Evolutionary conservation across 1,284 basidiomycete genomes (phyloP).

Genomic region (Thelephora terrestris): DNA sequence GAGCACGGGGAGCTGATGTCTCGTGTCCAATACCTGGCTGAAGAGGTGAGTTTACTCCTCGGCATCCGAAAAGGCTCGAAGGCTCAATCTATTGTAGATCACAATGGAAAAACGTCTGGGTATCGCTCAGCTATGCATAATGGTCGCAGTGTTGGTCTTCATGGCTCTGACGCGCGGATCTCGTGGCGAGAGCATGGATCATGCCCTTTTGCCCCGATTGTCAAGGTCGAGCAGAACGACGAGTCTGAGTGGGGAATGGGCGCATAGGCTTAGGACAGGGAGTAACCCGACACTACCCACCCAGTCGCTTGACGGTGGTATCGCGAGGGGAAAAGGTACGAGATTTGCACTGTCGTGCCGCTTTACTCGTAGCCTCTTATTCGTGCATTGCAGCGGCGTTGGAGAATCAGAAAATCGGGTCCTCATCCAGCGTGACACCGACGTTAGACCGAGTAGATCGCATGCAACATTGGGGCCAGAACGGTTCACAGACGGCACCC

Average conservation of each 20-base stretch:
- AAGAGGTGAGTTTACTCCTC: conserved; percentile 44
- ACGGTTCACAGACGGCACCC: background rate
- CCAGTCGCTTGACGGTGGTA: background rate
- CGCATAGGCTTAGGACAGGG: conserved; percentile 30
- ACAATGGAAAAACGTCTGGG: conserved; percentile 76
- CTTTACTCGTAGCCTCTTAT: background rate
- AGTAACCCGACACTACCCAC: conserved; percentile 12
- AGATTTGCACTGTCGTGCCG: background rate
- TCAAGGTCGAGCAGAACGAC: conserved; percentile 36
- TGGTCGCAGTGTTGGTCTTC: conserved; percentile 73
- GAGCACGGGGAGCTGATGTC: conserved; percentile 60
- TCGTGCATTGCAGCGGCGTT: background rate
- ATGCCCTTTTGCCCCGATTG: conserved; percentile 12
- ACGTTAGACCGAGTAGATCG: background rate
- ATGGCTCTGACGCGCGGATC: conserved; percentile 78
- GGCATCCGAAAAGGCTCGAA: conserved; percentile 1
- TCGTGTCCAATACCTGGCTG: conserved; percentile 60
- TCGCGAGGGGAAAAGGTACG: background rate
- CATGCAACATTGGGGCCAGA: background rate
- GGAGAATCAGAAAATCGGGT: conserved; percentile 13
- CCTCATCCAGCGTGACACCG: conserved; percentile 13
- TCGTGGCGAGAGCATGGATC: conserved; percentile 30
- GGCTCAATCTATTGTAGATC: conserved; percentile 35
- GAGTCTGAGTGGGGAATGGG: conserved; percentile 46
- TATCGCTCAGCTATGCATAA: conserved; percentile 71